These are phyloP conservation scores for Wickerhamomyces xylosicus DNA, from an alignment of 805 yeast genomes.

Conservation along the genomic window DNA sequence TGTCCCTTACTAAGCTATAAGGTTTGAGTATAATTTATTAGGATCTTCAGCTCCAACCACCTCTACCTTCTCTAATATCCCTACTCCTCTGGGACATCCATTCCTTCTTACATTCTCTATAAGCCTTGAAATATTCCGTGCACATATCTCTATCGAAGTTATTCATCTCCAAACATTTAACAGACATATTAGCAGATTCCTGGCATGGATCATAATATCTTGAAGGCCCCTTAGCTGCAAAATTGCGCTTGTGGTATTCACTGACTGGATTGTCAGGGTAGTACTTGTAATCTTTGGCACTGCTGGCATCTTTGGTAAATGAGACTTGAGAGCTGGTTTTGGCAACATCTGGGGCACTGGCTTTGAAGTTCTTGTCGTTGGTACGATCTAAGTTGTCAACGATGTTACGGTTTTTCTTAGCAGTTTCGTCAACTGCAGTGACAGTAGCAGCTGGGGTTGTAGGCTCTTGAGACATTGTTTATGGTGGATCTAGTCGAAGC, in stretches of 20 bases:
- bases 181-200: constrained; percentile 79
- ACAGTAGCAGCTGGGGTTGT: not conserved
- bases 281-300: constrained; percentile 41
- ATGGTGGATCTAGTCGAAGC: no score
- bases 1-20: not conserved
- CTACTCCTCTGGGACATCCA: constrained; percentile 41
- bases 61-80: constrained; percentile 19
- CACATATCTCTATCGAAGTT: constrained; percentile 59
- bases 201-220: constrained; percentile 90
- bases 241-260: constrained; percentile 54
- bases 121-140: constrained; percentile 82
- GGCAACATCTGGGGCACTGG: constrained; percentile 16
- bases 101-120: constrained; percentile 80
- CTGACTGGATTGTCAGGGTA: constrained; percentile 87
- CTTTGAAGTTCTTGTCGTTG: constrained; percentile 12
- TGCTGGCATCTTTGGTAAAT: constrained; percentile 40
- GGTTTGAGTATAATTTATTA: no score
- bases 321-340: constrained; percentile 34
- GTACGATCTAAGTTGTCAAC: constrained; percentile 3
- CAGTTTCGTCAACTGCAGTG: no score
- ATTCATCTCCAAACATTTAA: constrained; percentile 73
- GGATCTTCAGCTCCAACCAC: constrained; percentile 16
- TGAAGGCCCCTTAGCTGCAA: constrained; percentile 68
- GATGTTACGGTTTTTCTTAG: not conserved
- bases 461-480: no score